phyloP scores from a whole-genome alignment of 768 basidiomycete genomes.

The Boletus rex-veris region DNA sequence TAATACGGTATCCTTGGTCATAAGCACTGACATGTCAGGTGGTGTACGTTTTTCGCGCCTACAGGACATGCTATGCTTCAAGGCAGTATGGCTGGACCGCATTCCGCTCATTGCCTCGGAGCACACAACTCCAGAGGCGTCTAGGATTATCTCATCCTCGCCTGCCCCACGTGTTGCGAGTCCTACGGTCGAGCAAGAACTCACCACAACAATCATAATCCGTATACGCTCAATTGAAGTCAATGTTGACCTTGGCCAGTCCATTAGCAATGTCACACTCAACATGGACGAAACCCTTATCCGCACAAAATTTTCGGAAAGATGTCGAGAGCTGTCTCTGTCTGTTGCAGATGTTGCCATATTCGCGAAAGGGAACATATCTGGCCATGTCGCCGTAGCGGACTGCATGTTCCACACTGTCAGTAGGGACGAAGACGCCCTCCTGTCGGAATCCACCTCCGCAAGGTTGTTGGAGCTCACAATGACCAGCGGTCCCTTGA shows the following conservation, averaged over 20 bases:
- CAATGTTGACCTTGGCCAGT: constrained; percentile 80
- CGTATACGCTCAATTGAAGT: constrained; percentile 72
- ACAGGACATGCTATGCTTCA: constrained; percentile 92
- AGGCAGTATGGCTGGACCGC: constrained; percentile 90
- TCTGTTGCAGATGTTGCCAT: constrained; percentile 53
- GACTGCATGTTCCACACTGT: constrained; percentile 75
- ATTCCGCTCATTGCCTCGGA: constrained; percentile 69
- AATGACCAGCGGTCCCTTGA: constrained; percentile 69
- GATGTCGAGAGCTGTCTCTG: constrained; percentile 61
- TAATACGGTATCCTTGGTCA: constrained; percentile 63
- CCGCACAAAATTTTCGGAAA: constrained; percentile 62
- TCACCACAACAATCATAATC: constrained; percentile 63
- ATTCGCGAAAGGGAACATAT: constrained; percentile 63
- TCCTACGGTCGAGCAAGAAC: constrained; percentile 34
- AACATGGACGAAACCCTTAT: constrained; percentile 61
- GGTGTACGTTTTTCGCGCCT: constrained; percentile 79
- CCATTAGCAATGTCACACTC: constrained; percentile 70
- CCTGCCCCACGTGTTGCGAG: constrained; percentile 11
- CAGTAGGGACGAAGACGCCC: constrained; percentile 48
- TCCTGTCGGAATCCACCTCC: constrained; percentile 30
- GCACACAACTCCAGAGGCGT: constrained; percentile 16
- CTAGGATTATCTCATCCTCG: constrained; percentile 17
- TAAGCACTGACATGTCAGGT: constrained; percentile 85
- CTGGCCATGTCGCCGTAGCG: constrained; percentile 64
- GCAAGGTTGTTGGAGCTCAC: constrained; percentile 66